Evolutionary conservation across 345 rosid genomes (phyloP).

Genomic region (Citrus sp.): DNA sequence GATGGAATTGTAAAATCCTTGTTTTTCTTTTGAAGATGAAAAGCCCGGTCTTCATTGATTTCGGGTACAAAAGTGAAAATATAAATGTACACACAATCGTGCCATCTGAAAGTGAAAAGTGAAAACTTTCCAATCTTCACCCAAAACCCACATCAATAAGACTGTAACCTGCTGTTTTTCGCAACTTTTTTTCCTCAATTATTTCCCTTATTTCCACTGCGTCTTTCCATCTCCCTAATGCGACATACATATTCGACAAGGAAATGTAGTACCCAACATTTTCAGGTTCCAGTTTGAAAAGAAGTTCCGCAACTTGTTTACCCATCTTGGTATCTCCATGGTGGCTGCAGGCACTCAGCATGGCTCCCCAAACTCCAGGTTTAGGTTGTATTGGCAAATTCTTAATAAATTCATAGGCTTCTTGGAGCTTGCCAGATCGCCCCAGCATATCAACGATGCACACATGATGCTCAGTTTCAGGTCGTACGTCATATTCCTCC

Average conservation of each 20-base stretch:
- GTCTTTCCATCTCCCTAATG: constrained; percentile 48
- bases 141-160: constrained; percentile 22
- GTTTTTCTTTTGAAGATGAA: background rate
- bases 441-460: constrained; percentile 59
- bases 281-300: constrained; percentile 55
- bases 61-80: background rate
- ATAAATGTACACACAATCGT: background rate
- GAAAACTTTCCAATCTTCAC: background rate
- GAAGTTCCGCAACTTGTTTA: constrained; percentile 45
- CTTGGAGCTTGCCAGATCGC: constrained; percentile 44
- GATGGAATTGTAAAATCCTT: background rate
- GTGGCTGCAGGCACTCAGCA: constrained; percentile 49
- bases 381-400: constrained; percentile 25
- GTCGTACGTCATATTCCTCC: constrained; percentile 34
- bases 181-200: constrained; percentile 31
- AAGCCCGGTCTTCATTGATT: background rate
- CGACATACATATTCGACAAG: constrained; percentile 46
- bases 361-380: constrained; percentile 57
- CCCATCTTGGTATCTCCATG: constrained; percentile 44
- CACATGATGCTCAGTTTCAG: constrained; percentile 42
- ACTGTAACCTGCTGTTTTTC: constrained; percentile 46
- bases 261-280: constrained; percentile 42
- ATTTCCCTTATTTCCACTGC: constrained; percentile 37
- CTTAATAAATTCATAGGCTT: constrained; percentile 49
- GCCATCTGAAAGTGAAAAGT: background rate